Base-by-base conservation (phyloP, 805 yeast species). In the Jamesozyma spencerorum region DNA sequence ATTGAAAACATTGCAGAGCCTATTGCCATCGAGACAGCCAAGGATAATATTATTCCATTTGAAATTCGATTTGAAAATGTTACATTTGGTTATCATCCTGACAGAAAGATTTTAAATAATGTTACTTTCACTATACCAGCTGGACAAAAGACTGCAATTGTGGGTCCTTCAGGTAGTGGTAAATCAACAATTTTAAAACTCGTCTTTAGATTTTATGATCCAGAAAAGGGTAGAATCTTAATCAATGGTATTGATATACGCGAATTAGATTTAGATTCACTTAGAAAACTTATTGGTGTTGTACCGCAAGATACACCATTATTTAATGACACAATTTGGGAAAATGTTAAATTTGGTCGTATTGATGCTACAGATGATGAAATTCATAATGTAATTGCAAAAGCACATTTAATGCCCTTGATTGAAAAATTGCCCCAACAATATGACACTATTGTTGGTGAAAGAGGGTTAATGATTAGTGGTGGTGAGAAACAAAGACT, bases 401-500 rank as follows among this genome's bases (percentile, higher is more conserved):
- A 76, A 51, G 95, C 95, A 3, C 79, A 83, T 51, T 68, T 90
- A 46, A 74, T 74, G 45, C 59, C 63, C 18, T 65, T 90, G 36
- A 70, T 90, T 13, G 50, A 60, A 5, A 84, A 79, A 34, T 63
- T 92, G 36, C 97, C 98, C 0, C 83, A 84, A 12, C 96, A 97
- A 1, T 67, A 74, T 31, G 68, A 81, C 22, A 92, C 97, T 0
- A 69, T 85, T 43, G 98, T 92, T 14, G 98, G 98, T 37, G 98
- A 92, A 61, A 70, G 94, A 56, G 98, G 98, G n/a, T 72, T 92
- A 73, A 92, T 92, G 98, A 88, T 92, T 36, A 86, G 96, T 19
- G 98, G 98, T n/a, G 98, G 98, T 45, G 98, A 92, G 60, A 88
- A 92, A 59, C 98, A 92, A 63, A 69, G 98, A 47, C 68, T 92